Base-by-base conservation (phyloP, 345 rosid genomes). In the Citrus australasica region DNA sequence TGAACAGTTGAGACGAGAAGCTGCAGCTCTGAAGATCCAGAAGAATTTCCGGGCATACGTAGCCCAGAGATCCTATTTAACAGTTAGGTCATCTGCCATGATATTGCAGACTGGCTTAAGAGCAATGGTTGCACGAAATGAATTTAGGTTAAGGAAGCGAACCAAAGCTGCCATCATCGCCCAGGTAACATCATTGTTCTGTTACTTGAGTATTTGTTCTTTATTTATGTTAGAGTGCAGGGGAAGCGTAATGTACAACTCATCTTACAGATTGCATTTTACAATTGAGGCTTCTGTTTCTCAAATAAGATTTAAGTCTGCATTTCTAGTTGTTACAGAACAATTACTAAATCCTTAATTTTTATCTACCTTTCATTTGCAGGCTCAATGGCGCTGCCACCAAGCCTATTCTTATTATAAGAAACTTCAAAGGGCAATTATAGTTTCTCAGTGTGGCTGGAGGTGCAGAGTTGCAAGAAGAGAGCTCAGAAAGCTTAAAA, bases 401-500 rank as follows among this genome's bases (percentile, higher is more conserved):
- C 86, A 78, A 76, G 92, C 92, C 25, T 84, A 84, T 81, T 82
- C 89, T 76, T 90, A 92, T 86, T 92, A 94, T 83, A 92, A 84
- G 92, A 91, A 84, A 78, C 99, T 94, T 81, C 91, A 88, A 78
- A 94, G 86, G 85, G 97, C 99, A 79, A 92, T 88, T 58, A 79
- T 94, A 80, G 78, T 82, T 83, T 61, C 95, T 75, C 99, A 96
- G 85, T 96, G 99, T 88, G 97, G 97, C 71, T 96, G 99, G 99
- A 91, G 99, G 88, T 75, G 90, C 84, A 92, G 99, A 79, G 91
- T 96, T 79, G 99, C 99, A 69, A 86, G 98, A 75, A 90, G 84
- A 85, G 98, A 96, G 88, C 92, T 96, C 67, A 84, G 98, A 84
- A 86, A 74, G 68, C 98, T 96, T 72, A 96, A 92, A 90, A 92